These are phyloP conservation scores for Penstemon davidsonii DNA, from an alignment of 257 asterid species.

Conservation along the genomic window DNA sequence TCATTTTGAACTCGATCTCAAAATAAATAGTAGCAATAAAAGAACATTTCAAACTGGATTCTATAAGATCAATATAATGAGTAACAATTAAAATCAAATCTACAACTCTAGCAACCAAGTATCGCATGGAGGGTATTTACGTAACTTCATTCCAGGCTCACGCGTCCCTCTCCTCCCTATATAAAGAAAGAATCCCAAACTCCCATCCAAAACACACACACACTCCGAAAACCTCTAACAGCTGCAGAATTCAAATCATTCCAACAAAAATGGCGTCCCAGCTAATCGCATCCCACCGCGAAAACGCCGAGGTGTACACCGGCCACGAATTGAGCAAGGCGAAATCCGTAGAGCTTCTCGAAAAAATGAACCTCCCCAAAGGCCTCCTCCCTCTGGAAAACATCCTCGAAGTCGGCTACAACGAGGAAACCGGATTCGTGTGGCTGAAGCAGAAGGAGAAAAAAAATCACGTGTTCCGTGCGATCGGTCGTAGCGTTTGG, in stretches of 20 bases:
- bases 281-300: conserved; percentile 47
- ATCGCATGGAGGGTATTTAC: too few species aligned
- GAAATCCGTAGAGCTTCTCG: conserved; percentile 58
- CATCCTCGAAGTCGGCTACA: conserved; percentile 55
- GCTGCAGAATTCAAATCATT: neutral
- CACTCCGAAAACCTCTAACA: neutral
- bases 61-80: too few species aligned
- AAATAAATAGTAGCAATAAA: too few species aligned
- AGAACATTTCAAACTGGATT: too few species aligned
- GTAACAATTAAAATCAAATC: too few species aligned
- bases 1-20: too few species aligned
- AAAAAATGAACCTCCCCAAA: conserved; percentile 53
- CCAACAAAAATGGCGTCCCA: conserved; percentile 43
- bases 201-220: neutral
- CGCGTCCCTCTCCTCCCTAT: too few species aligned
- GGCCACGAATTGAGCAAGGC: conserved; percentile 54
- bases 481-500: conserved; percentile 55
- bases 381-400: conserved; percentile 69
- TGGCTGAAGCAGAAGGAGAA: conserved; percentile 68
- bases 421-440: conserved; percentile 55
- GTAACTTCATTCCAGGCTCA: too few species aligned
- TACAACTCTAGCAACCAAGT: too few species aligned
- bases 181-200: neutral
- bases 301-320: conserved; percentile 57
- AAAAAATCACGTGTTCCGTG: conserved; percentile 47